Evolutionary conservation across 768 basidiomycete genomes (phyloP).

Genomic region (Hygrophorus russula): DNA sequence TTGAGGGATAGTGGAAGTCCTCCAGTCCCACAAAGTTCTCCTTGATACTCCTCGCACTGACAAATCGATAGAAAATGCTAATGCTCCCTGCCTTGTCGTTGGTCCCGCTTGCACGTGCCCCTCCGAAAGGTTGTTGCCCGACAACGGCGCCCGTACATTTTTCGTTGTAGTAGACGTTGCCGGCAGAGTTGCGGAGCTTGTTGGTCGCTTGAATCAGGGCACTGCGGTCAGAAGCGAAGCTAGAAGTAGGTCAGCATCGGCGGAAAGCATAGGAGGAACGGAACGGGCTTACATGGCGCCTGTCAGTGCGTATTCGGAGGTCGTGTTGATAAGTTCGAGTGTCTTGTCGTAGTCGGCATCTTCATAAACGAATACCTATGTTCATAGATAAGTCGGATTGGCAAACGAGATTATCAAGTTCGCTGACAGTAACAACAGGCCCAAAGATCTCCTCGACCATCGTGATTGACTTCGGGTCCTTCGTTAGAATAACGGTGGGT

Average conservation of each 20-base stretch:
- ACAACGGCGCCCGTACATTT: slow-evolving; percentile 98
- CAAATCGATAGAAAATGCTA: slow-evolving; percentile 60
- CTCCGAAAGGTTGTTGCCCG: slow-evolving; percentile 97
- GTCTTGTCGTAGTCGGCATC: slow-evolving; percentile 83
- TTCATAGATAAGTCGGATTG: background rate
- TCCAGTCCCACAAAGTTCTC: slow-evolving; percentile 87
- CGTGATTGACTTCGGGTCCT: slow-evolving; percentile 80
- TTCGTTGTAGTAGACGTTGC: slow-evolving; percentile 97
- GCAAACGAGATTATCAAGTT: background rate
- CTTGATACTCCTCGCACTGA: slow-evolving; percentile 89
- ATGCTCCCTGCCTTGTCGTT: slow-evolving; percentile 95
- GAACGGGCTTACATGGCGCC: slow-evolving; percentile 67
- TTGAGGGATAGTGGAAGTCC: slow-evolving; percentile 79
- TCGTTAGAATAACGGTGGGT: slow-evolving; percentile 89
- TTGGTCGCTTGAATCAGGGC: slow-evolving; percentile 74
- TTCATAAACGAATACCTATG: slow-evolving; percentile 76
- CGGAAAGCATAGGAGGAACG: background rate
- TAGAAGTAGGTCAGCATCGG: slow-evolving; percentile 19
- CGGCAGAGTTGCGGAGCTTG: slow-evolving; percentile 80
- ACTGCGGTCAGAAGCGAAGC: slow-evolving; percentile 75
- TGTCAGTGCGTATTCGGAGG: slow-evolving; percentile 87
- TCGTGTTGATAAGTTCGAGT: slow-evolving; percentile 74
- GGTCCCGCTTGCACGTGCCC: slow-evolving; percentile 85
- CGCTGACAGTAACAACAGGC: slow-evolving; percentile 73
- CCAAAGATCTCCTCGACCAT: slow-evolving; percentile 97